phyloP scores from a whole-genome alignment of 140 eudicot species.

The Flaveria floridana region DNA sequence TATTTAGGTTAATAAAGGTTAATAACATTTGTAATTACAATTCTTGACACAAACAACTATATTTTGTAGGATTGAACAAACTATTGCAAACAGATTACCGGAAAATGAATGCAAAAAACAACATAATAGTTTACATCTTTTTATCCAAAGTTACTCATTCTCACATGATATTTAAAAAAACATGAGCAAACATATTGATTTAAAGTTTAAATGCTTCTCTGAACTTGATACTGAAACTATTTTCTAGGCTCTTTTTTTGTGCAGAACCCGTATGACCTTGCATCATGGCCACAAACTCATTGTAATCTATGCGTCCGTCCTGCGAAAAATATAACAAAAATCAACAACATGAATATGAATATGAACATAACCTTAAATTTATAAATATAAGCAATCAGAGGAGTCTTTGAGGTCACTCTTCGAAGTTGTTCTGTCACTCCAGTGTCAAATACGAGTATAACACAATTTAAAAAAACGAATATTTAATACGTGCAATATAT shows the following conservation, averaged over 20 bases:
- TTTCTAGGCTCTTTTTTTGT: slow-evolving; percentile 60
- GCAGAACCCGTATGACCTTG: slow-evolving; percentile 60
- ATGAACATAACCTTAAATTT: not conserved
- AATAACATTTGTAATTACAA: no score
- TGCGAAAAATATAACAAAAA: slow-evolving; percentile 25
- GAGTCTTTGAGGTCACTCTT: no score
- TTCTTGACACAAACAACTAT: no score
- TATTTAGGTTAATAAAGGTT: no score
- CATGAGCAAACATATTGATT: not conserved
- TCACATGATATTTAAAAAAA: not conserved
- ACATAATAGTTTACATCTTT: not conserved
- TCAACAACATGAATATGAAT: not conserved
- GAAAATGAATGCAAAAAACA: not conserved
- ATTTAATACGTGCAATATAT: no score
- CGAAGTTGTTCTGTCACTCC: no score
- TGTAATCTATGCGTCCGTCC: slow-evolving; percentile 92
- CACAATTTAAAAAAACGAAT: no score
- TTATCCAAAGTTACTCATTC: not conserved
- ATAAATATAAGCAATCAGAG: not conserved
- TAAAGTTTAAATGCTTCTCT: slow-evolving; percentile 58
- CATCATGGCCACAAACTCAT: slow-evolving; percentile 95
- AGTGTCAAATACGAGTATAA: no score
- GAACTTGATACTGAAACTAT: slow-evolving; percentile 63
- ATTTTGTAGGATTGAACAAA: not conserved
- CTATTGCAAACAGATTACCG: not conserved